phyloP scores from a whole-genome alignment of 2,329 filamentous ascomycete species.

The Cercospora sesami region DNA sequence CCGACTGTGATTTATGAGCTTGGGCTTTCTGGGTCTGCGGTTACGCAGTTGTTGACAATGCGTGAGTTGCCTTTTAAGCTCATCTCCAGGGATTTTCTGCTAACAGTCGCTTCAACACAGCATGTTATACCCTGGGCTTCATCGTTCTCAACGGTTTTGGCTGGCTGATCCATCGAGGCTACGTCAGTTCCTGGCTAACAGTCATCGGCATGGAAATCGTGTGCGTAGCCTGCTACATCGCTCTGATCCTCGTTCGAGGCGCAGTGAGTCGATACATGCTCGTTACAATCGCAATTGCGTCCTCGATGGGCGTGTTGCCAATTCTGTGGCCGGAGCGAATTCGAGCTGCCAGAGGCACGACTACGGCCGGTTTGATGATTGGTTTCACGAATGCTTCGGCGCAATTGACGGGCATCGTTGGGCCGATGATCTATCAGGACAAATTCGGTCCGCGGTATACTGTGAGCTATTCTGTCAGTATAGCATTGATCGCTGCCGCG shows the following conservation, averaged over 20 bases:
- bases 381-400: conserved; percentile 41
- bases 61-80: too few species aligned
- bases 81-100: too few species aligned
- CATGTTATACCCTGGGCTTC: conserved; percentile 31
- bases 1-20: conserved; percentile 48
- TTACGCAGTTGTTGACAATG: conserved; percentile 47
- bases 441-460: conserved; percentile 45
- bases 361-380: conserved; percentile 43
- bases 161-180: conserved; percentile 25
- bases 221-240: conserved; percentile 44
- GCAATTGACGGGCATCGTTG: conserved; percentile 45
- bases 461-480: conserved; percentile 42
- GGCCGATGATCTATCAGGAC: conserved; percentile 45
- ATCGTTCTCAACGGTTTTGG: conserved; percentile 24
- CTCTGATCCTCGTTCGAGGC: conserved; percentile 43
- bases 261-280: conserved; percentile 44
- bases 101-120: not conserved
- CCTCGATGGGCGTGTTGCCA: conserved; percentile 43
- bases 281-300: conserved; percentile 45
- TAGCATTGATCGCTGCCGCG: conserved; percentile 39
- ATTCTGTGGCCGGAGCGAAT: conserved; percentile 48
- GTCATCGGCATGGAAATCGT: conserved; percentile 37
- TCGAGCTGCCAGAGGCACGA: conserved; percentile 43
- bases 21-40: conserved; percentile 43
- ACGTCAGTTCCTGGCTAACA: conserved; percentile 25